phyloP scores from a whole-genome alignment of 345 rosid species.

The Heritiera littoralis region DNA sequence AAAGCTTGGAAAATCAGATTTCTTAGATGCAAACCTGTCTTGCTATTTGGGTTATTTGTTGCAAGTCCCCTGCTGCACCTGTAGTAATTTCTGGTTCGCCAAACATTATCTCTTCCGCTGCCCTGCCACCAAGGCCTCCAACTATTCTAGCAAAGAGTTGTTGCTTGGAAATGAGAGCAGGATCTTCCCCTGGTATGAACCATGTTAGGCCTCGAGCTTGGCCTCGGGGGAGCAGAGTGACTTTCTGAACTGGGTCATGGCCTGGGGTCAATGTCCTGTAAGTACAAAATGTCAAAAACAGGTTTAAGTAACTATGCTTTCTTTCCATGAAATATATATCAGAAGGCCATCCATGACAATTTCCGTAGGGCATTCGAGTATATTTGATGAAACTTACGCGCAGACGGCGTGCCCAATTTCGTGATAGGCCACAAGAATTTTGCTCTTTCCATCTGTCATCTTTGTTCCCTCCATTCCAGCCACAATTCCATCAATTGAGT shows the following conservation, averaged over 20 bases:
- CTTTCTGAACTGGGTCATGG: slow-evolving; percentile 77
- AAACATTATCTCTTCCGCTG: slow-evolving; percentile 69
- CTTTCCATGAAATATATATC: not conserved
- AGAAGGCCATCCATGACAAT: not conserved
- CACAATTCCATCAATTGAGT: slow-evolving; percentile 65
- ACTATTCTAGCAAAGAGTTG: slow-evolving; percentile 69
- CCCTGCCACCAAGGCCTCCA: slow-evolving; percentile 78
- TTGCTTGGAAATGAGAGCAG: slow-evolving; percentile 52
- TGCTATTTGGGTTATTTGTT: slow-evolving; percentile 64
- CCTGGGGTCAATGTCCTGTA: slow-evolving; percentile 60
- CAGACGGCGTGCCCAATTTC: slow-evolving; percentile 77
- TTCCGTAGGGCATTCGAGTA: no score
- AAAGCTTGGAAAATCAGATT: not conserved
- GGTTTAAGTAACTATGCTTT: not conserved
- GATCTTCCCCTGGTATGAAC: slow-evolving; percentile 71
- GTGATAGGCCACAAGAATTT: slow-evolving; percentile 67
- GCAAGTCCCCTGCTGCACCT: slow-evolving; percentile 69
- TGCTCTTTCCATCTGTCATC: slow-evolving; percentile 75
- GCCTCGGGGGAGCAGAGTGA: slow-evolving; percentile 66
- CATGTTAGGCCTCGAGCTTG: slow-evolving; percentile 86
- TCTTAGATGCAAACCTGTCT: slow-evolving; percentile 47
- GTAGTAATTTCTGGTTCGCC: slow-evolving; percentile 76
- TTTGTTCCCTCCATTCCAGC: slow-evolving; percentile 80
- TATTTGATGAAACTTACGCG: slow-evolving; percentile 42
- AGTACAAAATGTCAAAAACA: not conserved